Conservation (phyloP, 2,329 filamentous ascomycete genomes). For the Microdochium trichocladiopsis region DNA sequence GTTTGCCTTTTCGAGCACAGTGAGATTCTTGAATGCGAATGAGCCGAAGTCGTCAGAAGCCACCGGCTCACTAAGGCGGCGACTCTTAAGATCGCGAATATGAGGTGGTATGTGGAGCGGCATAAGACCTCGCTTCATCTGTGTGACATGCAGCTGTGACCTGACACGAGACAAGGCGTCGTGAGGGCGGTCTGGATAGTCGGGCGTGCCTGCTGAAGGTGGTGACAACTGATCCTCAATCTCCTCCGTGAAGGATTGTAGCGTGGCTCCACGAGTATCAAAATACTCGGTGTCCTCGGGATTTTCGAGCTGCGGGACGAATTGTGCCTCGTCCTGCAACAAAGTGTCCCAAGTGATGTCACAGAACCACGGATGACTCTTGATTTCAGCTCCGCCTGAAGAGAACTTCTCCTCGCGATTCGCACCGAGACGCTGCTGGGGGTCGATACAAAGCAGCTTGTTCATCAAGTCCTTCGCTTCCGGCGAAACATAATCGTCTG, state of each 20-base stretch:
- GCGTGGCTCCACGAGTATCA: constrained; percentile 80
- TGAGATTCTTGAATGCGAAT: constrained; percentile 95
- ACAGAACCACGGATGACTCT: constrained; percentile 80
- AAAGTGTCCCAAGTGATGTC: constrained; percentile 85
- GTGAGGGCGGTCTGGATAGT: constrained; percentile 85
- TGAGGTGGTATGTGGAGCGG: constrained; percentile 94
- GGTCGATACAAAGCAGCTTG: constrained; percentile 78
- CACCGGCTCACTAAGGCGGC: constrained; percentile 85
- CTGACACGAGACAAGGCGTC: constrained; percentile 88
- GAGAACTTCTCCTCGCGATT: constrained; percentile 77
- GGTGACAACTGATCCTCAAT: constrained; percentile 84
- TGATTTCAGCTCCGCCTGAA: constrained; percentile 86
- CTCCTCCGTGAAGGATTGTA: constrained; percentile 89
- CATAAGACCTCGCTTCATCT: constrained; percentile 86
- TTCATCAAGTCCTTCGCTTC: constrained; percentile 96
- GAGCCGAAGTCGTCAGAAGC: constrained; percentile 88
- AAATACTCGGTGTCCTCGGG: constrained; percentile 98
- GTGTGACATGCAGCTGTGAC: constrained; percentile 65
- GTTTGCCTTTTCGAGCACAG: constrained; percentile 94
- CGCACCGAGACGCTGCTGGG: constrained; percentile 72
- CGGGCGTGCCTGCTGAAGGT: constrained; percentile 61
- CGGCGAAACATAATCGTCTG: constrained; percentile 70
- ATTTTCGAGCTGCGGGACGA: constrained; percentile 86
- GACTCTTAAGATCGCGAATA: constrained; percentile 81
- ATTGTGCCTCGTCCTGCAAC: constrained; percentile 92